phyloP scores from a whole-genome alignment of 208 protist species.

The Leishmania aethiopica region DNA sequence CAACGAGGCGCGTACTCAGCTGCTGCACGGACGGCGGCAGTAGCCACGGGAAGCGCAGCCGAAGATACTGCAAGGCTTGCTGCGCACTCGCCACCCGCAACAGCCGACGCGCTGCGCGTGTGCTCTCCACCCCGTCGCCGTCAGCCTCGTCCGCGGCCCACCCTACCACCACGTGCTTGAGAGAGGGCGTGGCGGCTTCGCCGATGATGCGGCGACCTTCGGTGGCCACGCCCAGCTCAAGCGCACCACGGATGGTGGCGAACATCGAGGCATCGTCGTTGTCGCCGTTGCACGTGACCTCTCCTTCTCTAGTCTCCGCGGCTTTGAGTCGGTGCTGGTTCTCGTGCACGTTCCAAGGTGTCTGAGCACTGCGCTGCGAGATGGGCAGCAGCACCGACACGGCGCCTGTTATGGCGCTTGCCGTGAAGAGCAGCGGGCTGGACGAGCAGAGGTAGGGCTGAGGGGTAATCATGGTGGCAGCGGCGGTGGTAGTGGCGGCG shows the following conservation, averaged over 20 bases:
- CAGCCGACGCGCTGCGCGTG: neutral
- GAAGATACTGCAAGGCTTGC: constrained; percentile 35
- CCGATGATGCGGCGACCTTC: constrained; percentile 42
- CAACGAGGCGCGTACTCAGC: constrained; percentile 16
- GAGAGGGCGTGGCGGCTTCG: constrained; percentile 37
- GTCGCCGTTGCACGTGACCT: neutral
- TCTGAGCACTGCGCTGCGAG: constrained; percentile 25
- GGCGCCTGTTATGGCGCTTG: constrained; percentile 32
- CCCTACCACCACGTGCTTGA: constrained; percentile 39
- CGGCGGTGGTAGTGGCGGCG: neutral
- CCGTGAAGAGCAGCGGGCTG: constrained; percentile 33
- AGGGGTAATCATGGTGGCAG: constrained; percentile 26
- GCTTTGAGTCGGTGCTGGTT: neutral
- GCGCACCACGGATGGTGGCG: constrained; percentile 15
- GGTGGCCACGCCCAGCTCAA: constrained; percentile 35
- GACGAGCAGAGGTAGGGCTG: constrained; percentile 52
- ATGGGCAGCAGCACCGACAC: constrained; percentile 41
- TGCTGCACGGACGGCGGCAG: constrained; percentile 30
- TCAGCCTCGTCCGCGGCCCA: constrained; percentile 3
- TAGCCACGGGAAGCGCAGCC: constrained; percentile 48
- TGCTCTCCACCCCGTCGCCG: neutral
- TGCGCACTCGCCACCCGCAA: neutral
- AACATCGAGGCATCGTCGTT: neutral
- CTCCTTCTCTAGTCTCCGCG: neutral
- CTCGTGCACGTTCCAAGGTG: constrained; percentile 15